These are phyloP conservation scores for Aspergillus vadensis DNA, from an alignment of 2,329 filamentous ascomycete species.

Conservation along the genomic window DNA sequence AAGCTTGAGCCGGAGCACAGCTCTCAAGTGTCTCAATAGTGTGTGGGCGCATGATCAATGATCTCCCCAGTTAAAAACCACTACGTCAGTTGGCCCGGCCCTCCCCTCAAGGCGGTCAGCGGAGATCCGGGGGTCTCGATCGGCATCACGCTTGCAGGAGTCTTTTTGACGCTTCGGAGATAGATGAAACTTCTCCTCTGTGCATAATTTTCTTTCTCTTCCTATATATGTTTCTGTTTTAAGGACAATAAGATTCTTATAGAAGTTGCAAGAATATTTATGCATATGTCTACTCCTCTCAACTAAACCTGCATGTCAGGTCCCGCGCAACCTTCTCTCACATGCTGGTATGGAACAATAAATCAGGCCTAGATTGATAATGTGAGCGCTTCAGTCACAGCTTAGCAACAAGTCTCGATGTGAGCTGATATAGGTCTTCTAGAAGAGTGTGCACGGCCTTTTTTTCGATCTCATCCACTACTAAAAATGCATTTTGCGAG, in stretches of 20 bases:
- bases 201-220: background rate
- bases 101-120: slow-evolving; percentile 15
- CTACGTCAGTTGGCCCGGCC: slow-evolving; percentile 1
- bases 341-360: background rate
- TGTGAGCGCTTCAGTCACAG: background rate
- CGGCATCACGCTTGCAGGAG: too few species aligned
- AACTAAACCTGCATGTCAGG: background rate
- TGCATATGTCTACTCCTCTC: background rate
- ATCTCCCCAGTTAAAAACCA: background rate
- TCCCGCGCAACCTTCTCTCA: background rate
- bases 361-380: background rate
- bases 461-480: too few species aligned
- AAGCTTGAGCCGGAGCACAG: slow-evolving; percentile 1
- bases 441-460: background rate
- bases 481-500: slow-evolving; percentile 24
- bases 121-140: slow-evolving; percentile 11
- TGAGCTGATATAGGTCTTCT: background rate
- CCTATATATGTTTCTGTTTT: background rate
- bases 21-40: background rate
- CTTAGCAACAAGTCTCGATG: background rate
- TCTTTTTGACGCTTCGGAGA: too few species aligned
- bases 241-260: background rate
- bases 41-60: background rate
- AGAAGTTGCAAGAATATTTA: background rate
- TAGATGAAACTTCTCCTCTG: too few species aligned